phyloP scores from a whole-genome alignment of 192 early-diverging fungal species.

The Linnemannia schmuckeri region DNA sequence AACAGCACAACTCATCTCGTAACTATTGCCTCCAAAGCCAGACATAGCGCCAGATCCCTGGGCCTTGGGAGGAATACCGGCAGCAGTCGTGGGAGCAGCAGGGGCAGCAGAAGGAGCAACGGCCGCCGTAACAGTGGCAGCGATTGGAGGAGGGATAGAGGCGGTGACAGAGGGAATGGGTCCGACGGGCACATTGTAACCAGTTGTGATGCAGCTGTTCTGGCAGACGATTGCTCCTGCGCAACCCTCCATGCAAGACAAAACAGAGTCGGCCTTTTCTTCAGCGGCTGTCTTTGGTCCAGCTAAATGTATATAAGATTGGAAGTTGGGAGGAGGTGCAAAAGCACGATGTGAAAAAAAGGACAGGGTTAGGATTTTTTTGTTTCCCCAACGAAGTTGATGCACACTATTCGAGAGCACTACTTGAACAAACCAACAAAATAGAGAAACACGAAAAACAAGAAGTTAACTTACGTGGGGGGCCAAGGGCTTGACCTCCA shows the following conservation, averaged over 20 bases:
- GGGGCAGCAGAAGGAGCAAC: not conserved
- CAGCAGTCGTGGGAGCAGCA: slow-evolving; percentile 3
- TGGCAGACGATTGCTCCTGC: not conserved
- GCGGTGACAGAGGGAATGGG: not conserved
- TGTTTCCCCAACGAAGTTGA: not conserved
- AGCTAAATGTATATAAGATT: not conserved
- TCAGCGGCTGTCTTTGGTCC: slow-evolving; percentile 25
- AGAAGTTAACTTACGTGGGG: not conserved
- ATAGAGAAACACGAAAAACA: not conserved
- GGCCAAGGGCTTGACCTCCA: not conserved
- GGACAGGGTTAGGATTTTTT: not conserved
- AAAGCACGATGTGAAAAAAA: not conserved
- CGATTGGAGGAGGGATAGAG: not conserved
- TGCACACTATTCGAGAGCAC: not conserved
- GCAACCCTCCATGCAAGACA: slow-evolving; percentile 24
- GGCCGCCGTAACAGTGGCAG: not conserved
- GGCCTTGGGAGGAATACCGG: not conserved
- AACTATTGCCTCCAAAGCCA: too few species aligned
- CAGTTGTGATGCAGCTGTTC: slow-evolving; percentile 18
- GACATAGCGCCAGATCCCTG: not conserved
- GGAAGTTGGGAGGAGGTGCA: not conserved
- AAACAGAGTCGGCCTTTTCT: slow-evolving; percentile 23
- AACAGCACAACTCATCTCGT: not conserved
- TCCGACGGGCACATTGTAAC: slow-evolving; percentile 18
- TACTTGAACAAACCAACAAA: not conserved